Base-by-base conservation (phyloP, 1,284 basidiomycete genomes). In the Ganoderma multipileum region DNA sequence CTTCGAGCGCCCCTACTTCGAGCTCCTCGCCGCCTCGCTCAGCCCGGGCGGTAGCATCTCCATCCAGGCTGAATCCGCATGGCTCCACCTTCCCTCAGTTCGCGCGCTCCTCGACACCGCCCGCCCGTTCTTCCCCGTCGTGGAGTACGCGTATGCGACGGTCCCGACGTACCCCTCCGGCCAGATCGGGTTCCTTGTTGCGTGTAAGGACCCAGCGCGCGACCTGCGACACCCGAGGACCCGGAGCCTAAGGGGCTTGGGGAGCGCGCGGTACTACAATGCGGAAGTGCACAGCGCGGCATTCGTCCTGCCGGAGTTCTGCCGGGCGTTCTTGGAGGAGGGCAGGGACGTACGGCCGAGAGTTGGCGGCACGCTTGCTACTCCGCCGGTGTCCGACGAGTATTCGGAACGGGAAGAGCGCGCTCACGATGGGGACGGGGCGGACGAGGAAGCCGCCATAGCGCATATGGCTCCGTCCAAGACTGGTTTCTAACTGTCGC, bases 91-190 rank as follows among this genome's bases (percentile, higher is more conserved):
- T 28, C 52, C 52, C 0, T 30, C 52, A 28, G 98, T 99, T 82
- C 84, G 88, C 71, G 86, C 92, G 72, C 88, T 99, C 67, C 87
- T 89, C 72, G 82, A 86, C 72, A 93, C 90, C 78, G 93, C 93
- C 61, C 85, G 87, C 72, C 85, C 86, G 70, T 84, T 98, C 72
- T 99, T 98, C 86, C 87, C 92, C 59, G 89, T 90, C 41, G 88
- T 91, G 63, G 93, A 96, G 78, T 99, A 98, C 80, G 97, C 95
- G 11, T 98, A 89, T 83, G 97, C 96, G 73, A 97, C 96, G 61
- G 97, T 99, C 76, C 97, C 97, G 3, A 98, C 97, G 26, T 97
- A 99, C 82, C 97, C 97, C 20, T 93, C 94, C 47, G 97, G 97
- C 54, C 96, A 97, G 79, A 99, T 99, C 76, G 97, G 97, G 28